These are phyloP conservation scores for Rostrohypoxylon terebratum DNA, from an alignment of 495 filamentous ascomycete genomes.

Conservation along the genomic window DNA sequence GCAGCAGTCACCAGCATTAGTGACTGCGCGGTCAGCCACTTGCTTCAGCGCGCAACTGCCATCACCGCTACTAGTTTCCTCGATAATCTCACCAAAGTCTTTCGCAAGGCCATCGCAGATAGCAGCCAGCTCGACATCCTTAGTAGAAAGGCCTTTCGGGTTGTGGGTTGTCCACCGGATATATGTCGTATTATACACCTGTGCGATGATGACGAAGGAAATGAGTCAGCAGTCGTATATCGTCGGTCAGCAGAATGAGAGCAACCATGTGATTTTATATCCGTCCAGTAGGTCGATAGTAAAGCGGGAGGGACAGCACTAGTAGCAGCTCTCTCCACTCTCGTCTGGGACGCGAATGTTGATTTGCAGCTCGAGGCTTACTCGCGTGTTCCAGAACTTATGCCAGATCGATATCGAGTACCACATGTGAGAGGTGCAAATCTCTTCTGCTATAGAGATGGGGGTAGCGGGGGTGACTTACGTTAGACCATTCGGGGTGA, in stretches of 20 bases:
- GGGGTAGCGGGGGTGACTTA: constrained; percentile 47
- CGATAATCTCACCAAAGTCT: constrained; percentile 62
- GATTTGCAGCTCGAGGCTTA: constrained; percentile 20
- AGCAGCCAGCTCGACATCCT: constrained; percentile 73
- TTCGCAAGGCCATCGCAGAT: constrained; percentile 72
- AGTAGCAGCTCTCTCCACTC: constrained; percentile 16
- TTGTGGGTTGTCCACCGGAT: constrained; percentile 82
- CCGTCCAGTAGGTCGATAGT: constrained; percentile 6
- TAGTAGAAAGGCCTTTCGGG: constrained; percentile 74
- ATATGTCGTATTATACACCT: constrained; percentile 71
- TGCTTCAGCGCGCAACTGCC: constrained; percentile 43
- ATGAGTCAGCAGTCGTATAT: constrained; percentile 36
- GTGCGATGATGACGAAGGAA: constrained; percentile 1
- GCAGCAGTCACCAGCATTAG: constrained; percentile 61
- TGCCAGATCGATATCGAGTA: background rate
- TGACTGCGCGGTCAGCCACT: constrained; percentile 53
- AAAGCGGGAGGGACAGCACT: background rate
- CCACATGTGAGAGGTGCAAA: constrained; percentile 27
- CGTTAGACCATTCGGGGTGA: constrained; percentile 75
- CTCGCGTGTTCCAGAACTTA: constrained; percentile 6
- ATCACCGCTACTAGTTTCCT: constrained; percentile 29
- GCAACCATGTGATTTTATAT: constrained; percentile 13
- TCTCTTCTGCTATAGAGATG: constrained; percentile 19
- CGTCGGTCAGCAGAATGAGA: constrained; percentile 18
- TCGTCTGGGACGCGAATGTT: background rate